A percentile compares a stretch with the other conserved stretches of the same genome.
Evolutionary conservation across 176 grass and related monocot species (phyloP).

Genomic region (Zoysia japonica): DNA sequence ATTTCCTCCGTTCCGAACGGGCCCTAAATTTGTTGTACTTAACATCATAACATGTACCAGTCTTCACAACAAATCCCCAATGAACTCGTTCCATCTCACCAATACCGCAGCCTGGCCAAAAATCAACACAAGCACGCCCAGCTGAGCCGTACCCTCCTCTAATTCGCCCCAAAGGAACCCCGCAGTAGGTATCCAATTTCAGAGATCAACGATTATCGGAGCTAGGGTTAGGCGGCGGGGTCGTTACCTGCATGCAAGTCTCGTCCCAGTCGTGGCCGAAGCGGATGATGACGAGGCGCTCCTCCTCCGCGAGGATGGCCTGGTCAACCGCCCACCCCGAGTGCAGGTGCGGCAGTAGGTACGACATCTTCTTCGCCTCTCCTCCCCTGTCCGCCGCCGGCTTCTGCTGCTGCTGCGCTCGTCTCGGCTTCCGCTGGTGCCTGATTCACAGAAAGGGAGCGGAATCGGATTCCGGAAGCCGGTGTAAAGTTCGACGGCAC

Average conservation of each 20-base stretch:
- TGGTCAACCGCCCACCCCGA: constrained; percentile 98
- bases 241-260: constrained; percentile 87
- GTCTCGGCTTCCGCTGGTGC: background rate
- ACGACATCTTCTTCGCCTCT: constrained; percentile 61
- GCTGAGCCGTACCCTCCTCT: background rate
- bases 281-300: constrained; percentile 96
- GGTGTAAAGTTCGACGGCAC: background rate
- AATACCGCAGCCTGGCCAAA: too few species aligned
- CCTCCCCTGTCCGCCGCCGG: constrained; percentile 1
- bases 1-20: too few species aligned
- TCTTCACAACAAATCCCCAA: too few species aligned
- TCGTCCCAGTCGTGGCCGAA: constrained; percentile 99
- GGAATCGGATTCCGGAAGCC: background rate
- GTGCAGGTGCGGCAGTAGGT: constrained; percentile 95
- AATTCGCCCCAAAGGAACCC: background rate
- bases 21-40: too few species aligned
- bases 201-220: background rate
- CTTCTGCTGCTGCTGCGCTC: background rate
- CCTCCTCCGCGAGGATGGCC: constrained; percentile 98
- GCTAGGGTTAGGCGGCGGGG: constrained; percentile 15
- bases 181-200: background rate
- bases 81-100: too few species aligned
- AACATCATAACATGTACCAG: too few species aligned
- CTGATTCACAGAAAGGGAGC: background rate
- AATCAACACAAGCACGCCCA: background rate